A percentile compares a stretch with the other conserved stretches of the same genome.
phyloP scores from a whole-genome alignment of 768 basidiomycete genomes.

The Suillus variegatus region DNA sequence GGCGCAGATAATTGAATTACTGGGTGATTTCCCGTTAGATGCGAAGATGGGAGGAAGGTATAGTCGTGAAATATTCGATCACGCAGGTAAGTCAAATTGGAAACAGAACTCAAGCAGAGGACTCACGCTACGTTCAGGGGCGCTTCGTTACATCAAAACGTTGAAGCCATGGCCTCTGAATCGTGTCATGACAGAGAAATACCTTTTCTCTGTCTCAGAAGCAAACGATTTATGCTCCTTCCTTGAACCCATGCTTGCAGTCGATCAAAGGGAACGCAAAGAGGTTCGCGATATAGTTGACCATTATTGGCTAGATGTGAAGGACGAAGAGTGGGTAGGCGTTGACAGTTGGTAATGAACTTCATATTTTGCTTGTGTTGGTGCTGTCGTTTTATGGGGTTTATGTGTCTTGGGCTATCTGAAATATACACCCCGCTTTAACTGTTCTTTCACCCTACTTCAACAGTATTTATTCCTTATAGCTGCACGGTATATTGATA shows the following conservation, averaged over 20 bases:
- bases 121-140: constrained; percentile 41
- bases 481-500: neutral
- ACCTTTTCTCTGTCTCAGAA: constrained; percentile 64
- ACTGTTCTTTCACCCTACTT: constrained; percentile 9
- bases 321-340: constrained; percentile 31
- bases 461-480: neutral
- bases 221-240: constrained; percentile 63
- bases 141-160: constrained; percentile 69
- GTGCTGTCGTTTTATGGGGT: neutral
- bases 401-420: constrained; percentile 10
- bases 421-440: constrained; percentile 5
- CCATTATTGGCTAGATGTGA: constrained; percentile 69
- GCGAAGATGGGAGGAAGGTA: constrained; percentile 85
- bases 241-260: constrained; percentile 72
- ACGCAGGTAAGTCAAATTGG: constrained; percentile 47
- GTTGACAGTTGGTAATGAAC: constrained; percentile 31
- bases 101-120: constrained; percentile 9
- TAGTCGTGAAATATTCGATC: constrained; percentile 83
- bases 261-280: constrained; percentile 68
- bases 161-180: constrained; percentile 81
- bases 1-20: constrained; percentile 91
- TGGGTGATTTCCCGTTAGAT: constrained; percentile 74
- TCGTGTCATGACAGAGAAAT: constrained; percentile 89
- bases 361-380: neutral
- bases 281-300: constrained; percentile 73